phyloP scores from a whole-genome alignment of 768 basidiomycete genomes.

The Auriscalpium orientale region DNA sequence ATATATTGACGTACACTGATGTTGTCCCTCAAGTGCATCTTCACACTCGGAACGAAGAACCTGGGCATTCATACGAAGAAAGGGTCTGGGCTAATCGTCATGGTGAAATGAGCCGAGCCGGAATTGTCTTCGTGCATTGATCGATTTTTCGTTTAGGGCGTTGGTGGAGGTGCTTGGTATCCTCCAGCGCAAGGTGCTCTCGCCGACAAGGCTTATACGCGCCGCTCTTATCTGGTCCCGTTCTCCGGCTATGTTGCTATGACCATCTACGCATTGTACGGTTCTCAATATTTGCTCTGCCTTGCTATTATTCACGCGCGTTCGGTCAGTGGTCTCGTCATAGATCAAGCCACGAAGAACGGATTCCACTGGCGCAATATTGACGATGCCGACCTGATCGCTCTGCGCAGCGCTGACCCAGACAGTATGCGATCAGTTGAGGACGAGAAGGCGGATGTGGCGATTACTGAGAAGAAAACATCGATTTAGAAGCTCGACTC shows the following conservation, averaged over 20 bases:
- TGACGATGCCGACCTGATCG: neutral
- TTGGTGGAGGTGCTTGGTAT: conserved; percentile 65
- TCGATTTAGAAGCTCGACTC: neutral
- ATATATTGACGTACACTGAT: neutral
- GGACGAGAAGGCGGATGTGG: neutral
- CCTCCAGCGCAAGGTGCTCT: conserved; percentile 52
- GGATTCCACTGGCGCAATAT: conserved; percentile 43
- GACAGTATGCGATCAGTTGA: neutral
- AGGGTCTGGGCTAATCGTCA: conserved; percentile 58
- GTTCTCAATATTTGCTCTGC: neutral
- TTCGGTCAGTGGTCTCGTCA: conserved; percentile 41
- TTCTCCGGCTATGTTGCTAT: conserved; percentile 52
- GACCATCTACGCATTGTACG: conserved; percentile 47
- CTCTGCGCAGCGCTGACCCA: neutral
- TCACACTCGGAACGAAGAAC: conserved; percentile 60
- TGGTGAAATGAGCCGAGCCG: conserved; percentile 28
- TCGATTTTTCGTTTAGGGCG: conserved; percentile 29
- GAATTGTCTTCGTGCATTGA: neutral
- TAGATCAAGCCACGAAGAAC: conserved; percentile 39
- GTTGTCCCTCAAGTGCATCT: conserved; percentile 36
- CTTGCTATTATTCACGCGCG: neutral
- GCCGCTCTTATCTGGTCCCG: conserved; percentile 53
- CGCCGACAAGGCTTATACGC: conserved; percentile 41
- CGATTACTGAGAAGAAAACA: neutral
- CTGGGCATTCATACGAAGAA: conserved; percentile 52